Percentiles rank a stretch among this genome's conserved stretches.
phyloP scores from a whole-genome alignment of 345 rosid genomes.

The Nephelium lappaceum region DNA sequence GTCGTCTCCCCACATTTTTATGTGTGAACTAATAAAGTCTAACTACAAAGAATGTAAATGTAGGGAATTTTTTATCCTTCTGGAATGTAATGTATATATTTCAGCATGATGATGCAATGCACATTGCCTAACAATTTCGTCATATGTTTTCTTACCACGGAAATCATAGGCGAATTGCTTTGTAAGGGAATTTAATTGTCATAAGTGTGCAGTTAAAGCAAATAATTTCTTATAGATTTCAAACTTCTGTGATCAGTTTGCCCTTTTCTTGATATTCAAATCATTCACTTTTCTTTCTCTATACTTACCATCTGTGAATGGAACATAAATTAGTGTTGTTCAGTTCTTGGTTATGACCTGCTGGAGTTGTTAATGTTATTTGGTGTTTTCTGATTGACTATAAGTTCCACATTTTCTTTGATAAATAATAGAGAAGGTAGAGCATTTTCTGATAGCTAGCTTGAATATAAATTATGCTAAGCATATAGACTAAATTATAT shows the following conservation, averaged over 20 bases:
- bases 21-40: conserved; percentile 1
- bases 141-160: background rate
- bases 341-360: background rate
- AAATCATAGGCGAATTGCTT: background rate
- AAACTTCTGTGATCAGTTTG: background rate
- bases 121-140: background rate
- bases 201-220: background rate
- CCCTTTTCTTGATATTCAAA: background rate
- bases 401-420: background rate
- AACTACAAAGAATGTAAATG: background rate
- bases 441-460: conserved; percentile 7
- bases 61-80: conserved; percentile 8
- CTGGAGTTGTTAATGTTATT: background rate
- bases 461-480: background rate
- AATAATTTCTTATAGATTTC: conserved; percentile 4
- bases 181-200: background rate
- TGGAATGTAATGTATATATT: conserved; percentile 10
- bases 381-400: background rate
- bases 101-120: conserved; percentile 12
- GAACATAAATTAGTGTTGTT: background rate
- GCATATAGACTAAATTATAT: background rate
- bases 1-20: background rate
- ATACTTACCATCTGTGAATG: background rate
- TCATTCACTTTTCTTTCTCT: too few relatives aligned
- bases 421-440: conserved; percentile 1